A percentile compares a stretch with the other conserved stretches of the same genome.
phyloP scores from a whole-genome alignment of 139 green algal genomes.

The Axilococcus clingmanii region DNA sequence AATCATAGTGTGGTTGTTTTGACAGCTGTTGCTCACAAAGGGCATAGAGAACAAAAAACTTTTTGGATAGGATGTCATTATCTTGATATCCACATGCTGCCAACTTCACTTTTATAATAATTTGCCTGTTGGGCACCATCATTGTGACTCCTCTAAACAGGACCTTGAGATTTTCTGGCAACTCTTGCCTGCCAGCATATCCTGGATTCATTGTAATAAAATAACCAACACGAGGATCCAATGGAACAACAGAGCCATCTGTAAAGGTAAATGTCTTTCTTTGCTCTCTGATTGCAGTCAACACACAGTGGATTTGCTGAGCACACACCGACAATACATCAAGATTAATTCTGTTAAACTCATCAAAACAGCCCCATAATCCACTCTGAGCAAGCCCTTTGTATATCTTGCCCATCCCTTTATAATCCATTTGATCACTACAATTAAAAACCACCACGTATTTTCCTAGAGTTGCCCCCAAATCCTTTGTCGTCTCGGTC shows the following conservation, averaged over 20 bases:
- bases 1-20: constrained; percentile 97
- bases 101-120: constrained; percentile 97
- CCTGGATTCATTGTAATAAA: constrained; percentile 99
- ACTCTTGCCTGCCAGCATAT: constrained; percentile 86
- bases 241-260: constrained; percentile 68
- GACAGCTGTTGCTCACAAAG: constrained; percentile 97
- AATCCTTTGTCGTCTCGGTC: constrained; percentile 95
- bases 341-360: constrained; percentile 99
- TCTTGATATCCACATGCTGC: constrained; percentile 89
- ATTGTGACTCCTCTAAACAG: constrained; percentile 95
- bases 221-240: constrained; percentile 87
- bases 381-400: constrained; percentile 88
- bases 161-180: constrained; percentile 96
- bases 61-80: constrained; percentile 87
- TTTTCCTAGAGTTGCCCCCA: constrained; percentile 91
- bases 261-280: constrained; percentile 90
- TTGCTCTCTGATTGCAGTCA: constrained; percentile 84
- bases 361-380: constrained; percentile 95
- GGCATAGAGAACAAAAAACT: constrained; percentile 92
- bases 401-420: constrained; percentile 96
- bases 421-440: constrained; percentile 95
- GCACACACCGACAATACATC: constrained; percentile 93
- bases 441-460: constrained; percentile 99
- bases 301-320: constrained; percentile 88
- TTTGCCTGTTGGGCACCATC: constrained; percentile 95